Evolutionary conservation across 177 flowering plant species (phyloP).

Genomic region (Vitis hybrid): DNA sequence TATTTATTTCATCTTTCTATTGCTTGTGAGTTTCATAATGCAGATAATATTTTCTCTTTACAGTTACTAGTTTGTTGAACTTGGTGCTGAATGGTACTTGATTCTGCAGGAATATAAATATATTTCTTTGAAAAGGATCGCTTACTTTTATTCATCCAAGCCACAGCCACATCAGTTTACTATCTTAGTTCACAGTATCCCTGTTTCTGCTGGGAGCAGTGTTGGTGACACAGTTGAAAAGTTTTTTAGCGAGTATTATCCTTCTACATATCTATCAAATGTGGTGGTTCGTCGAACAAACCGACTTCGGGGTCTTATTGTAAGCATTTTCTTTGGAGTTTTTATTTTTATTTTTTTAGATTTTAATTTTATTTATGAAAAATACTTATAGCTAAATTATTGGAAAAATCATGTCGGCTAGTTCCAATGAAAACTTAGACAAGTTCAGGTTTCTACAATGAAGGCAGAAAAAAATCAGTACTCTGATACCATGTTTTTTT

Average conservation of each 20-base stretch:
- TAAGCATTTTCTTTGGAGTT: slow-evolving; percentile 21
- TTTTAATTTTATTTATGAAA: neutral
- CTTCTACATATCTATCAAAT: slow-evolving; percentile 57
- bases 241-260: slow-evolving; percentile 45
- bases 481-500: too few relatives aligned
- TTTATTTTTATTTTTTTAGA: neutral
- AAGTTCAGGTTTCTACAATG: too few relatives aligned
- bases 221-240: slow-evolving; percentile 48
- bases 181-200: slow-evolving; percentile 51
- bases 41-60: neutral
- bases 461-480: too few relatives aligned
- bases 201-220: slow-evolving; percentile 37
- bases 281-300: slow-evolving; percentile 45
- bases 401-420: too few relatives aligned
- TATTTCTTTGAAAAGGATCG: slow-evolving; percentile 45
- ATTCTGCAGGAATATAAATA: slow-evolving; percentile 52
- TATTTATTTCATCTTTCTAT: too few relatives aligned
- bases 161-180: slow-evolving; percentile 69
- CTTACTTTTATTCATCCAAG: slow-evolving; percentile 44
- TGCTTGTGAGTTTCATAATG: neutral
- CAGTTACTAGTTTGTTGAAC: too few relatives aligned
- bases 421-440: too few relatives aligned
- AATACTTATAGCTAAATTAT: too few relatives aligned
- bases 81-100: slow-evolving; percentile 8
- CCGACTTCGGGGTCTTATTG: slow-evolving; percentile 39